Evolutionary conservation across 257 asterid species (phyloP), one percentile per base, ranked within the genome.

Genomic region (Capsicum rhomboideum): DNA sequence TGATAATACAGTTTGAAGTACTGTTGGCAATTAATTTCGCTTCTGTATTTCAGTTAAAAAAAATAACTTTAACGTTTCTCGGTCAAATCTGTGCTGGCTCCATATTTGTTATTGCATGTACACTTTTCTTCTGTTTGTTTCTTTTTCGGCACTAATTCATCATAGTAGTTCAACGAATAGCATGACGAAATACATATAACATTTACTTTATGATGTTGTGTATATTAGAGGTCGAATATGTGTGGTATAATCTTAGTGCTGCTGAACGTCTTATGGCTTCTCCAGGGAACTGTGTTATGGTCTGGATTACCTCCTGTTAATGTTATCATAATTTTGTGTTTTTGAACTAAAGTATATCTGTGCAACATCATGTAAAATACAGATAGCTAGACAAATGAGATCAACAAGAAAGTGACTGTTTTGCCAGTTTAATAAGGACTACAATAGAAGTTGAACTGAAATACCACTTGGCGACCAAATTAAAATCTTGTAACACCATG

Each of bases 71-170:
- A 8, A 8, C 23, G 14, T 46, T 16, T 26, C 42, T 74, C 80
- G 23, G 59, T 49, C 16, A 50, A 75, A 16, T 75, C 61, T 49
- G 61, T 26, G 44, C 10, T 49, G 80, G 17, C 61, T 46, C 21
- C 81, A 49, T 31, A 75, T 75, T 26, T 75, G 44, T 75, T 75
- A 75, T 75, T 26, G 81, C 81, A 75, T 75, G 81, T 49, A 75
- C 44, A 26, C 17, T 49, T 46, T 26, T 75, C n/a, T 72, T 42
- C 20, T 42, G 75, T 71, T 40, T 44, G 79, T 72, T 42, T 42
- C 34, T 11, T 7, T 44, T 44, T 7, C 20, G 2, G 21, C 58
- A 74, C 58, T 28, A 74, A 46, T 46, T 49, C 40, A 49, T 75
- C 61, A 26, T 54, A 8, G 55, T 42, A 37, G 29, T 71, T 40